Evolutionary conservation across 2,329 filamentous ascomycete genomes (phyloP).

Genomic region (Thelonectria olida): DNA sequence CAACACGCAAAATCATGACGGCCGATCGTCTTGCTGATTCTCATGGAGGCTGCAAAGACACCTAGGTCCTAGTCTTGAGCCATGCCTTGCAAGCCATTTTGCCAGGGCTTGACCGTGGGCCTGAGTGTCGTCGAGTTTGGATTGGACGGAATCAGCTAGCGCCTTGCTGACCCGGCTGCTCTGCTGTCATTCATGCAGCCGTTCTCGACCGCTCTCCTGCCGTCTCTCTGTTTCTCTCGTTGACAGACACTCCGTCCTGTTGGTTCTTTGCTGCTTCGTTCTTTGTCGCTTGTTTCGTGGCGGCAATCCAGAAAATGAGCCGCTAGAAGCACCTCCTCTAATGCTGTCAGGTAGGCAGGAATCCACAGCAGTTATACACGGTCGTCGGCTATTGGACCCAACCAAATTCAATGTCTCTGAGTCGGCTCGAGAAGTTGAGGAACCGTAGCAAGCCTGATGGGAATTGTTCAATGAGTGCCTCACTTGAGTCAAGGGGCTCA

Average conservation of each 20-base stretch:
- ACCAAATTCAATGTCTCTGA: too few relatives aligned
- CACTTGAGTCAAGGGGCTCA: too few relatives aligned
- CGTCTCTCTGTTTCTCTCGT: not conserved
- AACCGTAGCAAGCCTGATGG: too few relatives aligned
- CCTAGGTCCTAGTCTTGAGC: not conserved
- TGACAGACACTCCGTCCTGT: not conserved
- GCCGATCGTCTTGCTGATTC: not conserved
- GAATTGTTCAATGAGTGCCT: too few relatives aligned
- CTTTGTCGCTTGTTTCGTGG: not conserved
- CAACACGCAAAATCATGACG: not conserved
- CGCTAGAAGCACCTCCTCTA: not conserved
- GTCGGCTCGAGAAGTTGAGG: too few relatives aligned
- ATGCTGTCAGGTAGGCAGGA: not conserved
- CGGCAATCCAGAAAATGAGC: not conserved
- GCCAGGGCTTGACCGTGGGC: not conserved
- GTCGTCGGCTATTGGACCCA: too few relatives aligned
- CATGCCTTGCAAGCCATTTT: not conserved
- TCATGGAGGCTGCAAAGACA: not conserved
- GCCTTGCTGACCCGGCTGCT: not conserved
- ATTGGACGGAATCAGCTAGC: constrained; percentile 24
- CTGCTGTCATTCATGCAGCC: constrained; percentile 22
- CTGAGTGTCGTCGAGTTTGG: not conserved
- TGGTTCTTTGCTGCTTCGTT: not conserved
- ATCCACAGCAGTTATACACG: not conserved
- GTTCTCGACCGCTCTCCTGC: constrained; percentile 3